These are phyloP conservation scores for Lentinula edodes DNA, from an alignment of 768 basidiomycete genomes.

Conservation along the genomic window DNA sequence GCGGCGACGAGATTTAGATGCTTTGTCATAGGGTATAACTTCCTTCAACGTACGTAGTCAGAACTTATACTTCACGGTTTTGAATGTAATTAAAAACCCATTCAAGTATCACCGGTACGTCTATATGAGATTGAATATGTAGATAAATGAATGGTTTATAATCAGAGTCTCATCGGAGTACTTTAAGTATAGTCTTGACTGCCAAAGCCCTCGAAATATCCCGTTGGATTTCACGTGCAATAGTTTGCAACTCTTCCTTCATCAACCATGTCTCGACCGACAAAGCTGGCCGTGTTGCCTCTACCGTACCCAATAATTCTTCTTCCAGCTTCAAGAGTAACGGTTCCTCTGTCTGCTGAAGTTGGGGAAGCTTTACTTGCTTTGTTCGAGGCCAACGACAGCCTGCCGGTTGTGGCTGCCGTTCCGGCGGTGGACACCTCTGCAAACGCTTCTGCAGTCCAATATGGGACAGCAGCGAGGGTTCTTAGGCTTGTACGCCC, in stretches of 20 bases:
- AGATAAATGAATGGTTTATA: neutral
- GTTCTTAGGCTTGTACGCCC: conserved; percentile 67
- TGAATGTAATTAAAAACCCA: neutral
- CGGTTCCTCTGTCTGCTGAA: conserved; percentile 56
- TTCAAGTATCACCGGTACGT: too few species aligned
- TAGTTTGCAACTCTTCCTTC: neutral
- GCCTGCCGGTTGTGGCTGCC: conserved; percentile 65
- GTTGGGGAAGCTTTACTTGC: conserved; percentile 63
- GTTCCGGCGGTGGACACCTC: conserved; percentile 41
- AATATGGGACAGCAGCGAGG: conserved; percentile 67
- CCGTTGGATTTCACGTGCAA: neutral
- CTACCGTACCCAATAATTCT: conserved; percentile 71
- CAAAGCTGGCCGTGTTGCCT: conserved; percentile 61
- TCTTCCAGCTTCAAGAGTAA: conserved; percentile 66
- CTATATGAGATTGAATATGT: too few species aligned
- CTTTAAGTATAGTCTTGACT: neutral
- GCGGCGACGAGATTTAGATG: too few species aligned
- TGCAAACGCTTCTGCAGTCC: conserved; percentile 29
- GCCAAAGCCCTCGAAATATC: neutral
- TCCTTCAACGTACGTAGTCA: too few species aligned
- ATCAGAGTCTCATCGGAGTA: neutral
- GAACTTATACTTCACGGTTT: neutral
- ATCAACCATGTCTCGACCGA: conserved; percentile 12
- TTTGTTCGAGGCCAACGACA: conserved; percentile 64
- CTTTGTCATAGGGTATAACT: too few species aligned